Evolutionary conservation across 192 early-diverging fungal species (phyloP), one percentile per base, ranked within the genome.

Genomic region (Lobosporangium transversale): DNA sequence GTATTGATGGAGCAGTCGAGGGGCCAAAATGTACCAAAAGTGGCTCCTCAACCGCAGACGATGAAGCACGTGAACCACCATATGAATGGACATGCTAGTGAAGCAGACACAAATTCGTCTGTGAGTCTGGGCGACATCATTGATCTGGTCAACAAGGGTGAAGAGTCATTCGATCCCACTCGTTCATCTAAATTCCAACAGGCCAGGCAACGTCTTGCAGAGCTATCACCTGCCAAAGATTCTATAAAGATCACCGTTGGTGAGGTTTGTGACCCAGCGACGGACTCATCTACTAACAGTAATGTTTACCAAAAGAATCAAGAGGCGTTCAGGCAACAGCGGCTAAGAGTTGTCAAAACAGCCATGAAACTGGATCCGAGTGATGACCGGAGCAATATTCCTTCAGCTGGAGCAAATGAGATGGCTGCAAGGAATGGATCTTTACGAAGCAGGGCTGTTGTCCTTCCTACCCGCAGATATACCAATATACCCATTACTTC

Each of bases 51-150:
- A 18, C 64, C 64, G 37, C 37, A 44, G 56, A 21, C 32, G 36
- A 51, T n/a, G 15, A 24, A 10, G 21, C 47, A 32, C 21, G 4
- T 27, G 20, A 40, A 18, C 23, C 14, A 50, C 47, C 48, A 11
- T 14, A 33, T 53, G 27, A 31, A 58, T 24, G 52, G 30, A 3
- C 15, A 49, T 11, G 21, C 17, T 29, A 57, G 53, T 53, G 53
- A 65, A 0, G 27, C 26, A 18, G 48, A 42, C 36, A 53, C 62
- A n/a, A 32, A 37, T 21, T 66, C 58, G 9, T 69, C 57, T 20
- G 15, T 54, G 33, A 62, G 60, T 23, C 54, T 63, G 26, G 59
- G 69, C 20, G 69, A 71, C 27, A 63, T 71, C 20, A 63, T 63
- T 15, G 69, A 71, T 15, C 60, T 54, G 4, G 24, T 62, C 33